Evolutionary conservation across 176 grass and related monocot species (phyloP), one percentile per base, ranked within the genome.

Genomic region (Neostapfia colusana): DNA sequence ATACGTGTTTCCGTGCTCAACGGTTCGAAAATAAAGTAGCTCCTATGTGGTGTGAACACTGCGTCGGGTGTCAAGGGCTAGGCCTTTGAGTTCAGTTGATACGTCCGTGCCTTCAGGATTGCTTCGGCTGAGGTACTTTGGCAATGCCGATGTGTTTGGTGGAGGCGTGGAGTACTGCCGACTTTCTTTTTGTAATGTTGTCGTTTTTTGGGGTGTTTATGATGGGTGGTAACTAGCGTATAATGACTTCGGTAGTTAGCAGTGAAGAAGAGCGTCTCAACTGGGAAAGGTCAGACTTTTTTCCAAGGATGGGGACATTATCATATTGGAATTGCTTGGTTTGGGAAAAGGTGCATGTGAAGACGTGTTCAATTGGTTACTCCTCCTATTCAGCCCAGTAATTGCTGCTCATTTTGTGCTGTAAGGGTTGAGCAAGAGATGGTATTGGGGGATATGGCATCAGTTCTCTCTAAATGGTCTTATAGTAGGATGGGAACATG

Each of bases 91-190:
- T 28, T n/a, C n/a, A 31, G 23, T 17, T 73, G 34, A 20, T n/a
- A 39, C 9, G 21, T 16, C 17, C 1, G 34, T 41, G 23, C 1
- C 55, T 34, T 1, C 17, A 63, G 41, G 54, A 70, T 69, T 50
- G 9, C 65, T 54, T 77, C 4, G 0, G 63, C 51, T 63, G 21
- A 17, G 16, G 14, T 0, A 0, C 12, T 17, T 2, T 63, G 4
- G 7, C 42, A 77, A 84, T 84, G 65, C 43, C 20, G 23, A 8
- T 70, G 12, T 14, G 18, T 83, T 70, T 53, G 36, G 4, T 69
- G 53, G 10, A 64, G 73, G 17, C 63, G 24, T 7, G 1, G 58
- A 15, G 12, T 36, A 13, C 18, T 36, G 16, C 27, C 11, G 12
- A 48, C 49, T 49, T 64, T 64, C 6, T 35, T n/a, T 49, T 77